These are phyloP conservation scores for Candida ponderosae DNA, from an alignment of 805 yeast genomes.

Conservation along the genomic window DNA sequence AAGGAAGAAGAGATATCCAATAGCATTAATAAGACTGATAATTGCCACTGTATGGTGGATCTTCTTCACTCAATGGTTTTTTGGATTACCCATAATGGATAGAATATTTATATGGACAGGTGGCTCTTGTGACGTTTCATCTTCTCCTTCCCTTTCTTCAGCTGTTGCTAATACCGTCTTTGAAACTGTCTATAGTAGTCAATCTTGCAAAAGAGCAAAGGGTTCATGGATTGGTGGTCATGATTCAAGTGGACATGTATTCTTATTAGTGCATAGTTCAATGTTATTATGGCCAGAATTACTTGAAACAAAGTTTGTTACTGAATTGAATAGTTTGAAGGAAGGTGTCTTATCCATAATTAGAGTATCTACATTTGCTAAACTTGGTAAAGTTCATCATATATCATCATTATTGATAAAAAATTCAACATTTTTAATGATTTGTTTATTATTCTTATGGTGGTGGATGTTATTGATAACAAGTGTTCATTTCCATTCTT, in stretches of 20 bases:
- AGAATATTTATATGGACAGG: constrained; percentile 73
- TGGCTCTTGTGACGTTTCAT: constrained; percentile 49
- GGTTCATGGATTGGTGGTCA: constrained; percentile 83
- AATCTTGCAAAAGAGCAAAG: constrained; percentile 45
- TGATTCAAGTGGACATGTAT: constrained; percentile 94
- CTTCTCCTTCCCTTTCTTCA: constrained; percentile 11
- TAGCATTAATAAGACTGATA: constrained; percentile 5
- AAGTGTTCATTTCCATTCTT: constrained; percentile 74
- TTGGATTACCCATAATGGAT: constrained; percentile 87
- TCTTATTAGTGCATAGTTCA: constrained; percentile 61
- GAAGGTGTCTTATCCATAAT: neutral
- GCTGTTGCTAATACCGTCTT: constrained; percentile 1
- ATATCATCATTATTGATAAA: neutral
- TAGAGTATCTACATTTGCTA: neutral
- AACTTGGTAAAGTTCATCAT: neutral
- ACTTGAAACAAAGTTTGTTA: constrained; percentile 29
- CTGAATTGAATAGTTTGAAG: constrained; percentile 18
- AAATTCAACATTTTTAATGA: constrained; percentile 19
- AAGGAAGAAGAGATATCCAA: constrained; percentile 3
- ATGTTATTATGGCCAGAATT: constrained; percentile 62
- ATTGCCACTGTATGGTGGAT: constrained; percentile 68
- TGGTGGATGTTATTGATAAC: constrained; percentile 86
- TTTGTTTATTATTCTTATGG: constrained; percentile 48
- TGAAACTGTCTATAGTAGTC: constrained; percentile 7
- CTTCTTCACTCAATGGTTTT: constrained; percentile 79